Evolutionary conservation across 768 basidiomycete genomes (phyloP).

Genomic region (Guyanaporus albipodus): DNA sequence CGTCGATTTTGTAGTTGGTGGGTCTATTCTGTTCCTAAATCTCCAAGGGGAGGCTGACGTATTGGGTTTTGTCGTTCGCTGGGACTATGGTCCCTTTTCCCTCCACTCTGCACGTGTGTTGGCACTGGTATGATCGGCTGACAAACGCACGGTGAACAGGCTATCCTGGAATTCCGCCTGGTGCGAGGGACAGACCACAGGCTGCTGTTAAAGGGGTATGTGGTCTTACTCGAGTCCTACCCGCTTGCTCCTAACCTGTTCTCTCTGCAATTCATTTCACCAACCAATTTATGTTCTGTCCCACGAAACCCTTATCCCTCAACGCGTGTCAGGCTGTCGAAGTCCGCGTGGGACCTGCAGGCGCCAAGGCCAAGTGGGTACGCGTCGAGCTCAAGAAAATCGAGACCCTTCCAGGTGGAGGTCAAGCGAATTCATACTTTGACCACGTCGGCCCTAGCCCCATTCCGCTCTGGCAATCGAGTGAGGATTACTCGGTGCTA

Average conservation of each 20-base stretch:
- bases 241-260: conserved; percentile 1
- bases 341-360: conserved; percentile 67
- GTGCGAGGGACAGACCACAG: conserved; percentile 68
- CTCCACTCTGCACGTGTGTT: neutral
- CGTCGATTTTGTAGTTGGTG: conserved; percentile 84
- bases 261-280: neutral
- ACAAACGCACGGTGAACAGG: conserved; percentile 42
- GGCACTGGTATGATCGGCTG: too few relatives aligned
- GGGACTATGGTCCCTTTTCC: neutral
- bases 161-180: conserved; percentile 86
- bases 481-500: conserved; percentile 67
- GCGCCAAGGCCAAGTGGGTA: conserved; percentile 90
- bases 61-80: neutral
- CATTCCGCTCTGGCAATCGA: conserved; percentile 76
- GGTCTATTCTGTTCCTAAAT: conserved; percentile 15
- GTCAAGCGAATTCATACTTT: conserved; percentile 64
- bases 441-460: conserved; percentile 83
- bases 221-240: conserved; percentile 14
- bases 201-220: conserved; percentile 84
- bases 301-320: neutral
- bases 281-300: neutral
- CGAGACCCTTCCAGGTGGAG: conserved; percentile 74
- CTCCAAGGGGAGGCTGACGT: conserved; percentile 4
- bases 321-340: conserved; percentile 66
- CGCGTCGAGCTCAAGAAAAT: conserved; percentile 88